A percentile compares a stretch with the other conserved stretches of the same genome.
These are phyloP conservation scores for Oxytropis ochrocephala DNA, from an alignment of 306 rosid species.

Conservation along the genomic window DNA sequence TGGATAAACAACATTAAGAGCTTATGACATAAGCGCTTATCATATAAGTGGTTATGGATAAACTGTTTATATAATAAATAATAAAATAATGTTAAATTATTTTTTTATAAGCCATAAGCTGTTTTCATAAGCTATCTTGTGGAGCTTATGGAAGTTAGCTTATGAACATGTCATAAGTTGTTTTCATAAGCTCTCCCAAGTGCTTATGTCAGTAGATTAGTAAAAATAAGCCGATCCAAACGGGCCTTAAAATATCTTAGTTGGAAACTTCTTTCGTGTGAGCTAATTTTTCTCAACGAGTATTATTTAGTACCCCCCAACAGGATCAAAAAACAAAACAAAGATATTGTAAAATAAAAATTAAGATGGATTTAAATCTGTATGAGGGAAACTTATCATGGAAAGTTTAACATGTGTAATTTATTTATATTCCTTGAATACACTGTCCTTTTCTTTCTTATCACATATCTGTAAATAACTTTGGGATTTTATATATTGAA, in stretches of 20 bases:
- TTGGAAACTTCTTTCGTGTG: neutral
- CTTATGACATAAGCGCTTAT: no score
- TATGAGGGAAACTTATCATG: neutral
- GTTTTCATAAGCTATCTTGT: no score
- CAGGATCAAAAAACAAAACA: neutral
- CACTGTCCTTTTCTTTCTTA: slow-evolving; percentile 14
- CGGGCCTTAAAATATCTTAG: neutral
- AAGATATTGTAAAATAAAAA: neutral
- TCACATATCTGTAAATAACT: neutral
- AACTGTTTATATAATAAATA: no score
- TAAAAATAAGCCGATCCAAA: no score
- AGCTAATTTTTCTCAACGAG: neutral
- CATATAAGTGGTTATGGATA: no score
- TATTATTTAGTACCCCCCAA: slow-evolving; percentile 1
- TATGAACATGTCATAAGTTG: no score
- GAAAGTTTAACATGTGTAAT: neutral
- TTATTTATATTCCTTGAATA: neutral
- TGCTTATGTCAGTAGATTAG: no score
- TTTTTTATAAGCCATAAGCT: no score
- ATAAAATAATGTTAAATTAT: no score
- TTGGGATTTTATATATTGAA: neutral
- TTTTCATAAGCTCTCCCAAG: no score
- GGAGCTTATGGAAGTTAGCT: no score
- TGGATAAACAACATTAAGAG: no score
- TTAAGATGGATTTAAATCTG: neutral